Evolutionary conservation across 768 basidiomycete genomes (phyloP).

Genomic region (Kwoniella dejecticola): DNA sequence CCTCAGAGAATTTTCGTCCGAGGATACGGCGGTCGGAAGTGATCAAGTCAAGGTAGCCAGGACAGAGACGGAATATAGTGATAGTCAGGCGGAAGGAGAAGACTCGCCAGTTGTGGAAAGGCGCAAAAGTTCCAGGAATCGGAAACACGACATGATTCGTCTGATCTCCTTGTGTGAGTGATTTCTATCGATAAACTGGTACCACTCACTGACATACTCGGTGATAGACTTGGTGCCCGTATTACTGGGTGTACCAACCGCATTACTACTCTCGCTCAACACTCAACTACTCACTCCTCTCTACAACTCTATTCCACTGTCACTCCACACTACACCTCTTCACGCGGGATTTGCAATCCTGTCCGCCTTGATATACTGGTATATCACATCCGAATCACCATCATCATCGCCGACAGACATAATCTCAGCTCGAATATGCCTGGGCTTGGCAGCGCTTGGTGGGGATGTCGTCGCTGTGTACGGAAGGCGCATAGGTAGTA

Average conservation of each 20-base stretch:
- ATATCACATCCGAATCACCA: neutral
- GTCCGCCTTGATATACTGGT: constrained; percentile 31
- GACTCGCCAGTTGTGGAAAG: neutral
- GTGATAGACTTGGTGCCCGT: constrained; percentile 35
- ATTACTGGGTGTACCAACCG: constrained; percentile 25
- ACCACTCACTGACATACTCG: neutral
- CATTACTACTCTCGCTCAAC: constrained; percentile 33
- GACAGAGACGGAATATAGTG: neutral
- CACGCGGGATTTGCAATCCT: constrained; percentile 20
- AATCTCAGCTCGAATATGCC: constrained; percentile 34
- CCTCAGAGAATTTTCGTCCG: too few relatives aligned
- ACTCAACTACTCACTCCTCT: constrained; percentile 35
- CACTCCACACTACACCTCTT: constrained; percentile 18
- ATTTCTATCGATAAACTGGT: neutral
- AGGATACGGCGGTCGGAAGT: too few relatives aligned
- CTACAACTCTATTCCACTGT: constrained; percentile 43
- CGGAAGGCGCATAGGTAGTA: constrained; percentile 33
- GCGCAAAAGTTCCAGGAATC: neutral
- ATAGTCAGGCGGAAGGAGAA: neutral
- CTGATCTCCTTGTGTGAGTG: constrained; percentile 22
- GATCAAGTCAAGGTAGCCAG: too few relatives aligned
- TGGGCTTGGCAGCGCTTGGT: constrained; percentile 30
- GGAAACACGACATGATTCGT: constrained; percentile 21
- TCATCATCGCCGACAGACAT: constrained; percentile 1
- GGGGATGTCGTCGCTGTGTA: constrained; percentile 33